Base-by-base conservation (phyloP, 495 filamentous ascomycete species). In the Diplogelasinospora grovesii region DNA sequence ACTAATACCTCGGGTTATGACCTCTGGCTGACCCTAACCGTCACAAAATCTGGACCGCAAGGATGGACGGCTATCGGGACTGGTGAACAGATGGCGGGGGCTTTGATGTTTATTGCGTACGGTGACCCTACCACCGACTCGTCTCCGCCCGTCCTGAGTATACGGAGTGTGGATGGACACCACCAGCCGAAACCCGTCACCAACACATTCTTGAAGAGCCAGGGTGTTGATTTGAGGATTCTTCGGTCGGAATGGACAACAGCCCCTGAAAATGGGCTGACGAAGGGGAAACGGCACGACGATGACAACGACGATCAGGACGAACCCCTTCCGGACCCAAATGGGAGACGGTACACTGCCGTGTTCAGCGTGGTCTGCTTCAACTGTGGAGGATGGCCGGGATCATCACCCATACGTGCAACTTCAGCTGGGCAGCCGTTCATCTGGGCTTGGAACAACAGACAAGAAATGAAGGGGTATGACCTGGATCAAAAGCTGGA, bases 51-150 rank as follows among this genome's bases (percentile, higher is more conserved):
- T 13, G 41, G 29, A 10, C 10, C 22, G 4, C 39, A 26, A 9
- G 57, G 57, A 20, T 61, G 57, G 57, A 60, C 50, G 4, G 57
- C 57, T 23, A 29, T 61, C 27, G 57, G 57, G 18, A 43, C 53
- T 6, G 57, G 57, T n/a, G 31, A 40, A 13, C 22, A 22, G 1
- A 61, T 61, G 57, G 45, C 41, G 11, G 53, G 50, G 9, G 43
- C 57, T 1, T 25, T 61, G 2, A 61, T 61, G 50, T 50, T 61
- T 33, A 43, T 61, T 21, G 50, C 61, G 28, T 61, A 57, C 21
- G 57, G 57, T 31, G 50, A 57, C 27, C 57, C 57, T 4, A 20
- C 25, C 3, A 22, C 33, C 18, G 27, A 40, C 10, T n/a, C n/a
- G n/a, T n/a, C n/a, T n/a, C n/a, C n/a, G n/a, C 57, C 57, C 9